phyloP scores from a whole-genome alignment of 768 basidiomycete species.

The Lentinula boryana region DNA sequence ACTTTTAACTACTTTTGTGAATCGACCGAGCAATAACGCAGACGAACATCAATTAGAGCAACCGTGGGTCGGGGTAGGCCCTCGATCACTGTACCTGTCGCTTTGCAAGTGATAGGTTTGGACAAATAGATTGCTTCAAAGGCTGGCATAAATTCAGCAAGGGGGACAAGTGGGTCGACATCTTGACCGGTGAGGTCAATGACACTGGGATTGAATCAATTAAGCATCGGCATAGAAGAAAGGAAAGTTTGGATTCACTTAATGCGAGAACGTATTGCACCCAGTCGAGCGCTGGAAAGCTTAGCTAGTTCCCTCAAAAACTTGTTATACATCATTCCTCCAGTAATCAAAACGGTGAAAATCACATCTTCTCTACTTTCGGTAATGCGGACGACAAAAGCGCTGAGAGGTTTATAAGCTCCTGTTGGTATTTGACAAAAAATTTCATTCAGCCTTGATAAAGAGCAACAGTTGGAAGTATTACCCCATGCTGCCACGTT shows the following conservation, averaged over 20 bases:
- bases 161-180: background rate
- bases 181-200: background rate
- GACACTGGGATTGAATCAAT: background rate
- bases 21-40: background rate
- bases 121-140: background rate
- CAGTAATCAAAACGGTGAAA: background rate
- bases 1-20: background rate
- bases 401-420: background rate
- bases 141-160: background rate
- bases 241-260: background rate
- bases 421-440: background rate
- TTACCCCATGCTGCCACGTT: background rate
- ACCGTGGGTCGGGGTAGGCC: background rate
- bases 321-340: background rate
- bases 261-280: background rate
- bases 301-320: background rate
- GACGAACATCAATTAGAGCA: conserved; percentile 1
- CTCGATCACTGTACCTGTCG: background rate
- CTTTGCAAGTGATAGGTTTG: background rate
- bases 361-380: background rate
- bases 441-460: background rate
- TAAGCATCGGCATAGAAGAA: background rate
- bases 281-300: background rate
- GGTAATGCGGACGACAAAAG: background rate
- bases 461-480: background rate